phyloP scores from a whole-genome alignment of 2,329 filamentous ascomycete species.

The Hypomyces rosellus region DNA sequence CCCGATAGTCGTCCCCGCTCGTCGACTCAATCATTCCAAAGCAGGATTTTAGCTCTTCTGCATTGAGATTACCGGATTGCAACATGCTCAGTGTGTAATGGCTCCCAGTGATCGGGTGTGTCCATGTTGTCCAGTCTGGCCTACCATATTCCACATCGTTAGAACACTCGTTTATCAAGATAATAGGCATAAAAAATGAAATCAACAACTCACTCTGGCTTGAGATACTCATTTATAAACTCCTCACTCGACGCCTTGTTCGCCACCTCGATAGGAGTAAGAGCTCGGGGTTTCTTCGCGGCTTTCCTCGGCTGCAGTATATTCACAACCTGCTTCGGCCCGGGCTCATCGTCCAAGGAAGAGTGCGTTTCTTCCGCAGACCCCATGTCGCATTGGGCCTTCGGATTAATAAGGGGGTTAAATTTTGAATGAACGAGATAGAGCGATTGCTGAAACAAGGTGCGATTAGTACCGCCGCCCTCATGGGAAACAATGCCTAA shows the following conservation, averaged over 20 bases:
- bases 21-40: slow-evolving; percentile 56
- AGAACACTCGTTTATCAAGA: not conserved
- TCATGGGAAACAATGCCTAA: no score
- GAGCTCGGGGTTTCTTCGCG: not conserved
- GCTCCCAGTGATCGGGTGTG: slow-evolving; percentile 38
- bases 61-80: slow-evolving; percentile 31
- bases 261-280: slow-evolving; percentile 39
- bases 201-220: slow-evolving; percentile 35
- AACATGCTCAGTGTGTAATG: slow-evolving; percentile 40
- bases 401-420: no score
- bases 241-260: slow-evolving; percentile 41
- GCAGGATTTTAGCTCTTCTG: slow-evolving; percentile 45
- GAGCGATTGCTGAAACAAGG: no score
- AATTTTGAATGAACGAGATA: no score
- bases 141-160: slow-evolving; percentile 6
- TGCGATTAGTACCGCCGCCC: no score
- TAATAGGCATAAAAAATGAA: not conserved
- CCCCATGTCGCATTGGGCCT: no score
- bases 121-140: slow-evolving; percentile 39
- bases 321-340: not conserved
- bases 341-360: no score
- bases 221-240: slow-evolving; percentile 44
- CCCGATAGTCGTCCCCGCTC: slow-evolving; percentile 57
- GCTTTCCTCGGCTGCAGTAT: not conserved
- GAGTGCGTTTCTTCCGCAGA: no score